Conservation (phyloP, 2,329 filamentous ascomycete genomes). For the Colletotrichum magnum region DNA sequence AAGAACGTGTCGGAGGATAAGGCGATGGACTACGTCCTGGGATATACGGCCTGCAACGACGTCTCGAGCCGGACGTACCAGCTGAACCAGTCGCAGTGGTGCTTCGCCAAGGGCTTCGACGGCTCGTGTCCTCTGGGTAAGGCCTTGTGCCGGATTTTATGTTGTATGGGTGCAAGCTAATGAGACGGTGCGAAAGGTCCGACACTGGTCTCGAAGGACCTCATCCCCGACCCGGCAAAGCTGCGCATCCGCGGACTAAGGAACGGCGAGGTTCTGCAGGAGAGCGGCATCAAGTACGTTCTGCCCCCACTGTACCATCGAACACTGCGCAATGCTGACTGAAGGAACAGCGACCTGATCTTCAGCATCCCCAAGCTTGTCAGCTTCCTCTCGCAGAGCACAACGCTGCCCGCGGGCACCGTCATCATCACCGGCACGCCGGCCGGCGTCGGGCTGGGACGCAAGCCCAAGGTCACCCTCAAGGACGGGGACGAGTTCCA, state of each 20-base stretch:
- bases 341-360: constrained; percentile 62
- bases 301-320: background rate
- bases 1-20: constrained; percentile 69
- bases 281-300: constrained; percentile 50
- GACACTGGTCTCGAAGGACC: constrained; percentile 60
- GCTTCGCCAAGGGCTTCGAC: constrained; percentile 72
- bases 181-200: constrained; percentile 54
- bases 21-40: constrained; percentile 72
- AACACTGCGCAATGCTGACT: constrained; percentile 25
- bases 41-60: constrained; percentile 75
- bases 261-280: constrained; percentile 67
- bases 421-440: constrained; percentile 61
- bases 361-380: constrained; percentile 63
- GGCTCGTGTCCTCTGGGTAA: constrained; percentile 63
- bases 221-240: constrained; percentile 57
- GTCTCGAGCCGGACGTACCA: constrained; percentile 72
- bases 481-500: constrained; percentile 57
- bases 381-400: constrained; percentile 59
- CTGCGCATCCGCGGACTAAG: constrained; percentile 60
- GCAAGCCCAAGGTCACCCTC: constrained; percentile 54
- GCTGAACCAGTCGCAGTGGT: constrained; percentile 68
- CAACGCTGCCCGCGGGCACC: constrained; percentile 57
- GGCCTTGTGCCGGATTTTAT: background rate
- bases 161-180: background rate
- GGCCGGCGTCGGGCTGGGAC: constrained; percentile 56